Conservation (phyloP, 2,329 filamentous ascomycete species). For the Chaetothyriales sp. region DNA sequence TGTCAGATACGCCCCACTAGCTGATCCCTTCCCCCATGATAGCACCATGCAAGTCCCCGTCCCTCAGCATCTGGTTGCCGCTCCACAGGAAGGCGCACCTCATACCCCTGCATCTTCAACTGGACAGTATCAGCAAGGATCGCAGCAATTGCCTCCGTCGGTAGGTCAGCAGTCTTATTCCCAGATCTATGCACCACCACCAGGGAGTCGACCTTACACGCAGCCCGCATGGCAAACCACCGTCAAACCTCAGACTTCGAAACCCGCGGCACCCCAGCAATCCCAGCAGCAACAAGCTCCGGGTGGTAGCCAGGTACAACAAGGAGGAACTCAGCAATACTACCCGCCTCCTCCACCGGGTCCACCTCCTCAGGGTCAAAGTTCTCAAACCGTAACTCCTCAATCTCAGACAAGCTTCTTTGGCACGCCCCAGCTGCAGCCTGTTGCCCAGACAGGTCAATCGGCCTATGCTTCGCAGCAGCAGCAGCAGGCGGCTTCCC, state of each 20-base stretch:
- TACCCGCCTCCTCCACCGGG: conserved; percentile 5
- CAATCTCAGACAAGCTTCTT: background rate
- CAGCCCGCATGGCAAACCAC: conserved; percentile 16
- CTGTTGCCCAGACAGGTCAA: background rate
- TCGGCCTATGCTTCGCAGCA: conserved; percentile 3
- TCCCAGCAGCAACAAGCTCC: background rate
- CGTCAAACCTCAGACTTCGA: background rate
- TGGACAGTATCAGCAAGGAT: conserved; percentile 9
- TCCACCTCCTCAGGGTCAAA: conserved; percentile 2
- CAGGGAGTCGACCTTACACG: conserved; percentile 13
- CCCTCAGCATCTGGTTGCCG: background rate
- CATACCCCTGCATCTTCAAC: too few species aligned
- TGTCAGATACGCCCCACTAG: conserved; percentile 31
- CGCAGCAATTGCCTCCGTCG: conserved; percentile 8
- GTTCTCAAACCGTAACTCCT: background rate
- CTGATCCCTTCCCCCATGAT: conserved; percentile 19
- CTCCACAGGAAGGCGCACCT: background rate
- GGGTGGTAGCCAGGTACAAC: background rate
- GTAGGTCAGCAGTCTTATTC: conserved; percentile 1
- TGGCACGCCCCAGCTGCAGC: background rate
- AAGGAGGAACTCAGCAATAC: background rate
- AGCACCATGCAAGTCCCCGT: background rate
- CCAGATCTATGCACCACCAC: conserved; percentile 9
- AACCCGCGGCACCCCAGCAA: background rate
- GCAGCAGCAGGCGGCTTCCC: conserved; percentile 6